Base-by-base conservation (phyloP, 257 asterid genomes). In the Solanum infundibuliforme region DNA sequence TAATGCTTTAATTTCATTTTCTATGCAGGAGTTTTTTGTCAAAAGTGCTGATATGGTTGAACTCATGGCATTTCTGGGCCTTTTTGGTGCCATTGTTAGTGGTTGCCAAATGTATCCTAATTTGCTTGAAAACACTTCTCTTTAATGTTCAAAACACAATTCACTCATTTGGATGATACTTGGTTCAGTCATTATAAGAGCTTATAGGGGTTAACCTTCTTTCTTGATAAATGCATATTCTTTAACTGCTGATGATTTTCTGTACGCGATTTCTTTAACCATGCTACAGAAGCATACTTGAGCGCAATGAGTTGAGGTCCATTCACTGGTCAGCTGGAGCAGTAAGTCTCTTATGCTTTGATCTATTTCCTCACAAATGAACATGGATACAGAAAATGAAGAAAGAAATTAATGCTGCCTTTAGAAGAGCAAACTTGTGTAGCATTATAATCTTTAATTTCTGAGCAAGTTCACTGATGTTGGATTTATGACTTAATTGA, bases 61-160 rank as follows among this genome's bases (percentile, higher is more conserved):
- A 91, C 98, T 96, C 86, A 93, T 96, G 99, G 96, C 98, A 82
- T 93, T 95, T 92, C 93, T 96, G 94, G 99, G 99, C 41, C 76
- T 93, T 18, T 96, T 96, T 91, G 99, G 99, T 88, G 99, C 99
- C 85, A 91, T 96, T 85, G 48, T 93, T 89, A 96, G 99, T 88
- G 98, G 95, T 87, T 82, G 90, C 89, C 99, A 96, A 93, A 96
- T 96, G 99, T 96, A 96, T 94, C 92, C 91, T 92, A 90, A 12
- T 31, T 46, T 73, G 58, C 68, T 79, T 84, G 39, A 88, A 8
- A 38, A 48, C 29, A 39, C 27, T 87, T 46, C 43, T 88, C 34
- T 66, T 16, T 58, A 62, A 18, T 20, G 46, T 76, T 76, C 83
- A 39, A 76, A 32, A 12, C 60, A 76, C 60, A 39, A 39, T 39